Evolutionary conservation across 164 flowering plant genomes (phyloP).

Genomic region (Aristolochia fimbriata): DNA sequence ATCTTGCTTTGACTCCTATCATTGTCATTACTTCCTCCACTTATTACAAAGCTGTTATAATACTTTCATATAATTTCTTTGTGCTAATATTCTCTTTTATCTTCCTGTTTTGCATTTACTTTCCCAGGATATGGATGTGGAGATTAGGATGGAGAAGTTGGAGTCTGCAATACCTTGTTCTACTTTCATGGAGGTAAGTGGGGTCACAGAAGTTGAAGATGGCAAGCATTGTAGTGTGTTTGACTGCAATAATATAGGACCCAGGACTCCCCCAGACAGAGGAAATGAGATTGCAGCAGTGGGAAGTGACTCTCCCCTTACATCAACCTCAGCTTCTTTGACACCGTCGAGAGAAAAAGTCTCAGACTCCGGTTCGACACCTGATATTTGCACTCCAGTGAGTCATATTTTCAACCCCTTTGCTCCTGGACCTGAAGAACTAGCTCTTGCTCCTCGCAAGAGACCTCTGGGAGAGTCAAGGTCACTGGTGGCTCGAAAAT

Average conservation of each 20-base stretch:
- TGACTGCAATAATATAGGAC: constrained; percentile 15
- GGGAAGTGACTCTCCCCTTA: constrained; percentile 22
- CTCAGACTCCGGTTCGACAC: not conserved
- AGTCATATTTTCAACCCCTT: constrained; percentile 57
- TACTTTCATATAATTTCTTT: no score
- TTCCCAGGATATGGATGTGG: no score
- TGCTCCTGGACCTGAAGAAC: constrained; percentile 57
- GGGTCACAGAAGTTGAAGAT: constrained; percentile 5
- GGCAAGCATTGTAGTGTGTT: constrained; percentile 1
- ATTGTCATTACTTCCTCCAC: no score
- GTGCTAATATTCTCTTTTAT: no score
- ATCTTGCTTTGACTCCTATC: no score
- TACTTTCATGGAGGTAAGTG: not conserved
- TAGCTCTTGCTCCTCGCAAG: constrained; percentile 44
- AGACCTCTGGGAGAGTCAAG: constrained; percentile 20
- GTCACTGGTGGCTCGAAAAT: constrained; percentile 22
- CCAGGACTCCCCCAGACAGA: constrained; percentile 30
- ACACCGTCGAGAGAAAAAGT: not conserved
- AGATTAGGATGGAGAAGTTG: no score
- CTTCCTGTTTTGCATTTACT: no score
- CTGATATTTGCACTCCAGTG: constrained; percentile 43
- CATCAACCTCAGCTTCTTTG: constrained; percentile 8
- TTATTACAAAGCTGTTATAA: no score
- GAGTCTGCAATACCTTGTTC: no score
- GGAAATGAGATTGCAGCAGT: constrained; percentile 22